Evolutionary conservation across 768 basidiomycete genomes (phyloP), one percentile per base, ranked within the genome.

Genomic region (Suillus americanus): DNA sequence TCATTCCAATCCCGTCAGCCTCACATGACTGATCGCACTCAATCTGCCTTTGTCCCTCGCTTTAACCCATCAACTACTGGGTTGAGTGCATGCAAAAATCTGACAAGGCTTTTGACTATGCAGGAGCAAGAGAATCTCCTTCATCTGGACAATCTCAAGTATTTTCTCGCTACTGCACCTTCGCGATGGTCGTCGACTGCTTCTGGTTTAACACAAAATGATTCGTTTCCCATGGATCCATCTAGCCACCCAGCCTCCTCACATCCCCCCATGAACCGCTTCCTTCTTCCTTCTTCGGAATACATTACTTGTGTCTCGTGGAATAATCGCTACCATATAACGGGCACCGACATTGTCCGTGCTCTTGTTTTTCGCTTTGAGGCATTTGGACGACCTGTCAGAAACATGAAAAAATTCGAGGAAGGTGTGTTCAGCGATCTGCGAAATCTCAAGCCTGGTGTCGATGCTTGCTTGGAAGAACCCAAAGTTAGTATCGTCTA

Each of bases 381-480:
- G 80, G 90, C 91, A 46, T 97, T 97, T 71, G 92, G 93, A 2
- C 82, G 96, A 10, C 96, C 95, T 0, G 94, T 98, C 46, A 82
- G 85, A 63, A 94, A 94, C 71, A 91, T 94, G 85, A 97, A 97
- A 78, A 98, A 98, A 76, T 98, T 97, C 70, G 96, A 98, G 75
- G 96, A 98, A 77, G 96, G 96, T 60, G 90, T 98, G 51, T 98
- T 98, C 72, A 90, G 89, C 60, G 96, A 98, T 77, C 82, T 98
- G 66, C 80, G 96, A 28, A 98, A 98, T 72, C 82, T 98, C 66
- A 97, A 97, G 77, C 95, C 95, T 0, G 96, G 96, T 13, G 84
- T 89, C 0, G 96, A 97, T 74, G 94, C 96, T 33, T 92, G 89
- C 70, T 79, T 98, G 28, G 96, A 98, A 75, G 96, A 97, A 69